Base-by-base conservation (phyloP, 2,329 filamentous ascomycete genomes). In the Niveomyces coronatus region DNA sequence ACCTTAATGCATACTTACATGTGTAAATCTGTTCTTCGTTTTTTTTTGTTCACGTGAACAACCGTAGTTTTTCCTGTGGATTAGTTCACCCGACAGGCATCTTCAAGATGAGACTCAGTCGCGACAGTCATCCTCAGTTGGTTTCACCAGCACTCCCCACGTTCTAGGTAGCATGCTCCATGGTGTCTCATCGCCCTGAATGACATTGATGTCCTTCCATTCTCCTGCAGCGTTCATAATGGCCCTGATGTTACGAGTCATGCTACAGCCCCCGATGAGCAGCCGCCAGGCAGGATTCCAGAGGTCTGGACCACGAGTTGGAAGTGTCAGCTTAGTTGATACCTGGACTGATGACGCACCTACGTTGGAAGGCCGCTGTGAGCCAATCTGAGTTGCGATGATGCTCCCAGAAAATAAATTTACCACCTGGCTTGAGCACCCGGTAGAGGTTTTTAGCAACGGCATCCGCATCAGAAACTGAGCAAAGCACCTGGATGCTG, bases 401-500 rank as follows among this genome's bases (percentile, higher is more conserved):
- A 40, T 68, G 65, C 44, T 68, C 65, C 60, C 64, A 67, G 39
- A 68, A 67, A 18, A 69, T 51, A 41, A 68, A 61, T 31, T 54
- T 58, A 10, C 64, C 64, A 1, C 64, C 64, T 0, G 64, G 65
- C 43, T 61, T 68, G 29, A 69, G 44, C 19, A 68, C 45, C 35
- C 55, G 56, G 44, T 60, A 62, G n/a, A 66, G 42, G 40, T 54
- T 48, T 44, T 38, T 53, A 38, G 53, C 50, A 34, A 54, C 51
- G 5, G 20, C 45, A 36, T 47, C 46, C 10, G 47, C 41, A 37
- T 59, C 45, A 6, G 45, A 40, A 4, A 67, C 56, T 4, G 62
- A 56, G 48, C 65, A 67, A 41, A 69, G 34, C 9, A 64, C 60
- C 52, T 67, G 63, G 32, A 66, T 61, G 37, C 61, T 52, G 5